Conservation (phyloP, 345 rosid genomes). For the Toxicodendron radicans region DNA sequence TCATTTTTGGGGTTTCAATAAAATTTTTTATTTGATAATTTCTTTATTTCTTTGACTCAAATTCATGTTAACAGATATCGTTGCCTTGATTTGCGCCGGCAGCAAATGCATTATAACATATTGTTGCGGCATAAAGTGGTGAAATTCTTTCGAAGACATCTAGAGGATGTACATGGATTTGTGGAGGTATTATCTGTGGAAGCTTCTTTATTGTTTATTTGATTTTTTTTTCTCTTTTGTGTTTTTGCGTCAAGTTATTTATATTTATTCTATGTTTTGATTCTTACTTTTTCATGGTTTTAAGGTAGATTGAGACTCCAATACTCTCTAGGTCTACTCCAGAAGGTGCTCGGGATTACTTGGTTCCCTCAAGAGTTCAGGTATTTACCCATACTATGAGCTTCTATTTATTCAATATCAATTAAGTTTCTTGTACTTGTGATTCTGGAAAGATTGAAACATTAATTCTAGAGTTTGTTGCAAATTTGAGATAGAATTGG, state of each 20-base stretch:
- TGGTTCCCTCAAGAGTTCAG: conserved; percentile 98
- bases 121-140: conserved; percentile 84
- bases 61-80: conserved; percentile 54
- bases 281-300: conserved; percentile 45
- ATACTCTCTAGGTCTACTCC: conserved; percentile 95
- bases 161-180: conserved; percentile 86
- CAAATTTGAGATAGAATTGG: not conserved
- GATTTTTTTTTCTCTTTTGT: not conserved
- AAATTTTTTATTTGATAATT: not conserved
- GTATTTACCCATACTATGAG: conserved; percentile 29
- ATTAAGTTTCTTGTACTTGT: not conserved
- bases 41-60: not conserved
- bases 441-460: not conserved
- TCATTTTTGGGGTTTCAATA: not conserved
- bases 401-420: not conserved
- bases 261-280: conserved; percentile 26
- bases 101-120: conserved; percentile 78
- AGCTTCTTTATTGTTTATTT: not conserved
- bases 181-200: conserved; percentile 58
- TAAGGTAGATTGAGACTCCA: conserved; percentile 96
- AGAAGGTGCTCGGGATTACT: conserved; percentile 94
- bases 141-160: conserved; percentile 78
- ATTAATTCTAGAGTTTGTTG: not conserved
- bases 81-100: conserved; percentile 90
- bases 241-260: not conserved